A percentile compares a stretch with the other conserved stretches of the same genome.
Conservation (phyloP, 1,284 basidiomycete genomes). For the Mycena sp. region DNA sequence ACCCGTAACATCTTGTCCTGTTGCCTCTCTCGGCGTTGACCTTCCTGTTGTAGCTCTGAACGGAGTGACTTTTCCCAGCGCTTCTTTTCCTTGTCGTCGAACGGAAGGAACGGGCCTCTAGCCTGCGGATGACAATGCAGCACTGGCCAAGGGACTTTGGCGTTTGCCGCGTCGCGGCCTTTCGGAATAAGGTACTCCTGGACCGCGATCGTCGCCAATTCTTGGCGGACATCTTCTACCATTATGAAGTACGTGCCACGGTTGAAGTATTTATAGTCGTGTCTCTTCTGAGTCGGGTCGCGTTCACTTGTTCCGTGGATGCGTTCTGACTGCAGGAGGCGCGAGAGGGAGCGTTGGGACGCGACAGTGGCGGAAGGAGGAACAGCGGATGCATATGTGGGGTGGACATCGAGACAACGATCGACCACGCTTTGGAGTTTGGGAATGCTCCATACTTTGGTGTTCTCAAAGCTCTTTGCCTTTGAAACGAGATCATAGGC, state of each 20-base stretch:
- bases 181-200: slow-evolving; percentile 70
- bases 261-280: slow-evolving; percentile 91
- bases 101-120: slow-evolving; percentile 76
- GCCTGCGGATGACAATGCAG: slow-evolving; percentile 76
- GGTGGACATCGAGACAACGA: slow-evolving; percentile 58
- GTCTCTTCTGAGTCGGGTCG: slow-evolving; percentile 87
- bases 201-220: slow-evolving; percentile 75
- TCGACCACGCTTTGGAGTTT: slow-evolving; percentile 80
- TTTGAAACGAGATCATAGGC: slow-evolving; percentile 68
- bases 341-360: slow-evolving; percentile 55
- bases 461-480: slow-evolving; percentile 78
- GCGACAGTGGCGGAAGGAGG: slow-evolving; percentile 36
- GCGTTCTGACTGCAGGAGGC: slow-evolving; percentile 88
- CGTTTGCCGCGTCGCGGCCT: slow-evolving; percentile 57
- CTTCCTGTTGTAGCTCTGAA: slow-evolving; percentile 58
- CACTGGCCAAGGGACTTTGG: slow-evolving; percentile 71
- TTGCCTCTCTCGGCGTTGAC: slow-evolving; percentile 55
- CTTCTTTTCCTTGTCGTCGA: slow-evolving; percentile 75
- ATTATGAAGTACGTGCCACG: slow-evolving; percentile 85
- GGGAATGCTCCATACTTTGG: slow-evolving; percentile 86
- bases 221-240: slow-evolving; percentile 89
- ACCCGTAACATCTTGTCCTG: slow-evolving; percentile 46
- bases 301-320: slow-evolving; percentile 92
- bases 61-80: slow-evolving; percentile 68
- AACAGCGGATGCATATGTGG: slow-evolving; percentile 30